Percentiles rank a stretch among this genome's conserved stretches.
phyloP scores from a whole-genome alignment of 2,329 filamentous ascomycete genomes.

The Ascochyta rabiei region DNA sequence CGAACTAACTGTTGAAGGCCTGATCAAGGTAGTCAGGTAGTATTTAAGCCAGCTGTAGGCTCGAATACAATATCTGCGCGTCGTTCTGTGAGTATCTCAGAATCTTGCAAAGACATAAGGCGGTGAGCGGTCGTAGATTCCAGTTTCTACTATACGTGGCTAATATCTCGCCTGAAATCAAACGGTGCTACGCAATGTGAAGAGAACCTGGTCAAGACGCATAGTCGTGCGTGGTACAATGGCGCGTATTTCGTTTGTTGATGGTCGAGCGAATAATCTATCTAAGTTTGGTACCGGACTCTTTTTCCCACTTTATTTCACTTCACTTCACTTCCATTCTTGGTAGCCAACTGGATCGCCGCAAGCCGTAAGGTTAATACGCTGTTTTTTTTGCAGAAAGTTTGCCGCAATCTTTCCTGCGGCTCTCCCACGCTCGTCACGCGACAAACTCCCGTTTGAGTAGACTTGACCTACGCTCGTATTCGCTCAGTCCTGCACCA shows the following conservation, averaged over 20 bases:
- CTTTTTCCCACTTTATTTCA: too few species aligned
- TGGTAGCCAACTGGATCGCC: background rate
- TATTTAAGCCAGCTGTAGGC: too few species aligned
- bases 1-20: too few species aligned
- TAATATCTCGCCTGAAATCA: too few species aligned
- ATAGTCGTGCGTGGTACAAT: too few species aligned
- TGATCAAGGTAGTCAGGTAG: too few species aligned
- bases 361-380: background rate
- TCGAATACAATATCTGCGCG: too few species aligned
- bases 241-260: background rate
- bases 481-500: background rate
- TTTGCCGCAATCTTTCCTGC: background rate
- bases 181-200: too few species aligned
- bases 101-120: too few species aligned
- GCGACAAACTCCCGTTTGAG: background rate
- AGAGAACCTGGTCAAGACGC: too few species aligned
- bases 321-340: conserved; percentile 3
- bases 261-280: background rate
- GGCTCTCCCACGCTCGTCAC: background rate
- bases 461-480: background rate
- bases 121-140: background rate
- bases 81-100: too few species aligned
- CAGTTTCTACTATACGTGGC: too few species aligned
- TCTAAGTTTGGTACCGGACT: background rate
- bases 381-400: background rate